A percentile compares a stretch with the other conserved stretches of the same genome.
Conservation (phyloP, 2,329 filamentous ascomycete genomes). For the Verticillium nonalfalfae region DNA sequence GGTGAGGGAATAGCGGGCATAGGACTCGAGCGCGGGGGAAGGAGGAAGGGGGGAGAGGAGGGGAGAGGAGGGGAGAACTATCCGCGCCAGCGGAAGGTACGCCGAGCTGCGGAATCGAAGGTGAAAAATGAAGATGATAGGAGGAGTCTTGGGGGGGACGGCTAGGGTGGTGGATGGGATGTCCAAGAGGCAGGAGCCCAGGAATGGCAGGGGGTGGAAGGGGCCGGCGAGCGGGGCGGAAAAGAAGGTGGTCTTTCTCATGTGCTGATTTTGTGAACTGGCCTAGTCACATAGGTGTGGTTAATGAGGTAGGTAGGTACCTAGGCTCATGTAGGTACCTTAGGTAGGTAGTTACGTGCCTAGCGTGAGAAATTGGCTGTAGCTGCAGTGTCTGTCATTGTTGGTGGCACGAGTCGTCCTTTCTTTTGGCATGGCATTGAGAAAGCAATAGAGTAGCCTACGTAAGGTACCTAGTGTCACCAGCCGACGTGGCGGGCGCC, state of each 20-base stretch:
- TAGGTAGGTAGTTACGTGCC: too few species aligned
- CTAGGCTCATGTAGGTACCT: too few species aligned
- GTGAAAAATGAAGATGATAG: background rate
- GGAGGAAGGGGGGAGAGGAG: background rate
- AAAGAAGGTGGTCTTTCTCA: background rate
- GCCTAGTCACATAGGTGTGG: too few species aligned
- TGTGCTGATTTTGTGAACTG: too few species aligned
- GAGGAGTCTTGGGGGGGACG: background rate
- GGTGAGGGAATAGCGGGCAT: background rate
- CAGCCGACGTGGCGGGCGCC: background rate
- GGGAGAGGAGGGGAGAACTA: background rate
- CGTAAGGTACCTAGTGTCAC: background rate
- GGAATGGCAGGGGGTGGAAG: background rate
- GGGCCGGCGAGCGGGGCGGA: background rate
- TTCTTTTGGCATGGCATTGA: background rate
- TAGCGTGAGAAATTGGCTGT: too few species aligned
- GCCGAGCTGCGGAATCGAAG: background rate
- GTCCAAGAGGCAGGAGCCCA: background rate
- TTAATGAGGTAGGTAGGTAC: too few species aligned
- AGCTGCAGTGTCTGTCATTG: background rate
- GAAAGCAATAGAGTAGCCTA: background rate
- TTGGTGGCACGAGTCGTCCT: background rate
- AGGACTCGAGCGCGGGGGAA: background rate
- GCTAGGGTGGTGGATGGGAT: background rate
- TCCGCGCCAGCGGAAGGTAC: background rate